These are phyloP conservation scores for Leptographium wingfieldii DNA, from an alignment of 2,329 filamentous ascomycete genomes.

Conservation along the genomic window DNA sequence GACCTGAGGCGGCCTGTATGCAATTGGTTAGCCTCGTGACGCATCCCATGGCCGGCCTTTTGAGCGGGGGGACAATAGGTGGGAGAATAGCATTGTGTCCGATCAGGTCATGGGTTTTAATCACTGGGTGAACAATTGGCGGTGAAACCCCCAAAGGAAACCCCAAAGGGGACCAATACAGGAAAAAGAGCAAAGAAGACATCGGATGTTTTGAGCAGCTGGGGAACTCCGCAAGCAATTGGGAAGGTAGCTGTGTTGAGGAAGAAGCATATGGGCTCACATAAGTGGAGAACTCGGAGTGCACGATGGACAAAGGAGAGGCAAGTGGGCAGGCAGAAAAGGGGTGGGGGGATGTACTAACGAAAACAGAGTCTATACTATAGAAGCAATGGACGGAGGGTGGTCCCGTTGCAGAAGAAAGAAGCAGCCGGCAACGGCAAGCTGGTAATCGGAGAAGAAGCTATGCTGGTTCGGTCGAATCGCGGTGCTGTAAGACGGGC, in stretches of 20 bases:
- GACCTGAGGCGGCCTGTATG: conserved; percentile 12
- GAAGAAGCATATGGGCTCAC: neutral
- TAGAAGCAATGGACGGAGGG: too few relatives aligned
- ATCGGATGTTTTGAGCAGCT: neutral
- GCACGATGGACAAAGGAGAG: neutral
- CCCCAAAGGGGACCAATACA: neutral
- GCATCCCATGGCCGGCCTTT: conserved; percentile 5
- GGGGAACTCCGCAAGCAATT: neutral
- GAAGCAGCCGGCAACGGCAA: too few relatives aligned
- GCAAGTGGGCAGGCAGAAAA: neutral
- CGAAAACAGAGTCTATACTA: too few relatives aligned
- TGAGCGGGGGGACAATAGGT: neutral
- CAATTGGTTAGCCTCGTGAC: conserved; percentile 15
- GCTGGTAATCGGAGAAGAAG: neutral
- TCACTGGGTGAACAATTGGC: conserved; percentile 4
- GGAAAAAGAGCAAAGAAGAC: neutral
- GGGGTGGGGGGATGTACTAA: neutral
- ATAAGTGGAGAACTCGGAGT: neutral
- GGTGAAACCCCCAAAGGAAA: conserved; percentile 4
- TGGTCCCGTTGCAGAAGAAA: too few relatives aligned
- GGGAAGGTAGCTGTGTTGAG: neutral
- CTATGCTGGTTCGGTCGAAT: neutral
- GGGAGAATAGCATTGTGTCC: neutral
- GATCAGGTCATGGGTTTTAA: conserved; percentile 7
- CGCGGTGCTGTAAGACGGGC: neutral